Percentiles rank a stretch among this genome's conserved stretches.
Conservation (phyloP, 2,329 filamentous ascomycete species). For the Fusarium sp. region DNA sequence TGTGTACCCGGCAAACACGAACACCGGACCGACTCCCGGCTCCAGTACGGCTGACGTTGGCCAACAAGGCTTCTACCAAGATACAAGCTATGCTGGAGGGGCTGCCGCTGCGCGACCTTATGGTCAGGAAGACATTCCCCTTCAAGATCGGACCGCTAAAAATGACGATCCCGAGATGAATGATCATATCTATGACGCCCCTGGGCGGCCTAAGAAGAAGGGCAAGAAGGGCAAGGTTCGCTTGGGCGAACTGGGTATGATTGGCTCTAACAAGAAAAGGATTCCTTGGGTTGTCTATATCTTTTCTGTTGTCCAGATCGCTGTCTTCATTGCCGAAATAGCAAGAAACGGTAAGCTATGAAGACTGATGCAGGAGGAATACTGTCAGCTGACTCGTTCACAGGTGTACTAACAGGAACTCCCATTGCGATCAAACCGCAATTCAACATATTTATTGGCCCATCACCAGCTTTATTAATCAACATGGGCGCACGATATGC, state of each 20-base stretch:
- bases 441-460: conserved; percentile 98
- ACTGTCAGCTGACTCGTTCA: conserved; percentile 19
- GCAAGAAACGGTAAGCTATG: conserved; percentile 78
- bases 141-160: conserved; percentile 63
- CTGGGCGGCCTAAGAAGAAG: conserved; percentile 47
- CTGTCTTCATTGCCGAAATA: conserved; percentile 90
- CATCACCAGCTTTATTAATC: conserved; percentile 89
- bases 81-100: conserved; percentile 68
- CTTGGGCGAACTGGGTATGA: conserved; percentile 71
- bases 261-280: conserved; percentile 65
- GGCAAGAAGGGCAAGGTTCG: conserved; percentile 60
- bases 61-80: conserved; percentile 58
- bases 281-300: conserved; percentile 86
- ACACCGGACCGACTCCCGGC: conserved; percentile 51
- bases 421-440: conserved; percentile 82
- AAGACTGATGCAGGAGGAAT: background rate
- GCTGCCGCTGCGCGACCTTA: conserved; percentile 54
- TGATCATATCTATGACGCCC: conserved; percentile 73
- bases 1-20: conserved; percentile 67
- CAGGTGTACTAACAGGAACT: conserved; percentile 80
- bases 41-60: conserved; percentile 56
- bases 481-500: conserved; percentile 96
- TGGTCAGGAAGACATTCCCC: conserved; percentile 66
- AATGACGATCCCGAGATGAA: conserved; percentile 56
- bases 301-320: conserved; percentile 80